Evolutionary conservation across 225 moss, liverwort and hornwort genomes (phyloP), one percentile per base, ranked within the genome.

Genomic region (Polytrichum commune): DNA sequence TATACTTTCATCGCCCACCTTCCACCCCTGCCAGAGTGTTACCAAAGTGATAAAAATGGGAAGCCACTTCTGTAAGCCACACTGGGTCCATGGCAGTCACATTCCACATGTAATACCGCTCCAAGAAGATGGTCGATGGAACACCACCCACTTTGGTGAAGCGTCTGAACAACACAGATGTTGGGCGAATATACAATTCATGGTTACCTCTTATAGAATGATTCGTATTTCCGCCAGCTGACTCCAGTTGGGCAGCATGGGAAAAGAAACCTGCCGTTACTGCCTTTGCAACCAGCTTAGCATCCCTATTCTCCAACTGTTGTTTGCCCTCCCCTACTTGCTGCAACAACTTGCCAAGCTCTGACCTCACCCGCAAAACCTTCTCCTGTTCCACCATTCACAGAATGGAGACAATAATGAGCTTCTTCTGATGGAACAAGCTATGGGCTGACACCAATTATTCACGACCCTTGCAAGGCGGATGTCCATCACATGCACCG

Each of bases 111-210:
- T 97, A 97, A 72, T 92, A 82, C 54, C 94, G 86, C 72, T 97
- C 92, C 71, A 94, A 79, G 72, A 90, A 83, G 86, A 97, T 88
- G 69, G 89, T 86, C 30, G 94, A 73, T 92, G 86, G 70, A 89
- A 97, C 33, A 97, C 92, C 73, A 97, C 83, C 94, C 96, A 97
- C 68, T 90, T 90, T 64, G 96, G 92, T 67, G 90, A 88, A 35
- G 89, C 86, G 1, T 88, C 96, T 96, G 76, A 94, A 97, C 73
- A 94, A 75, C 18, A 97, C 96, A 71, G 96, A 94, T 33, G 96
- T 82, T 23, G 96, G 96, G 75, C 94, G 96, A 25, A 97, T 86
- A 68, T 78, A 90, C 35, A 97, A 74, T 69, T 82, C 89, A 69
- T 93, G 94, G 60, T 91, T 88, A 69, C 96, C 92, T 82, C 86